Conservation (phyloP, 257 asterid species). For the Nicotiana paniculata region DNA sequence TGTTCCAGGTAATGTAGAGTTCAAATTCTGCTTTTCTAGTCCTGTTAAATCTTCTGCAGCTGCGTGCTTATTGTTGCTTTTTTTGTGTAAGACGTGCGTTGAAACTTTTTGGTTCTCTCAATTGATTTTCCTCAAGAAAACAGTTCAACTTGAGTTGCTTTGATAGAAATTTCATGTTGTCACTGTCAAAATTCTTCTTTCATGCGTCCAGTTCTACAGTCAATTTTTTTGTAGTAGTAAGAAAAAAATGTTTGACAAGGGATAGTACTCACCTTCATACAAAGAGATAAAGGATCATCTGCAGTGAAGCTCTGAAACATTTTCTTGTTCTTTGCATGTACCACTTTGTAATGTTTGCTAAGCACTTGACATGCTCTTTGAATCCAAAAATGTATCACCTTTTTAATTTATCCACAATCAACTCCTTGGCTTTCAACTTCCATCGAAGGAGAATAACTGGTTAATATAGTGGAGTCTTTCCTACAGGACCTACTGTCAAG, state of each 20-base stretch:
- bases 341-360: not conserved
- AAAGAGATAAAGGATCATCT: not conserved
- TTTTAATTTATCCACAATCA: not conserved
- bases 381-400: not conserved
- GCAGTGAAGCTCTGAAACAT: not conserved
- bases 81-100: too few species aligned
- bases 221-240: not conserved
- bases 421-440: not conserved
- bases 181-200: too few species aligned
- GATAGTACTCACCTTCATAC: not conserved
- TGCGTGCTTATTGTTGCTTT: too few species aligned
- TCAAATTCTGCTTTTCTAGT: not conserved
- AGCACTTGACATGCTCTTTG: not conserved
- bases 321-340: not conserved
- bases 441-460: not conserved
- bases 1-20: not conserved
- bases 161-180: too few species aligned
- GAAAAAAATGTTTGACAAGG: not conserved
- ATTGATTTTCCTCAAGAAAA: too few species aligned
- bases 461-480: not conserved
- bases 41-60: too few species aligned
- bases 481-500: not conserved
- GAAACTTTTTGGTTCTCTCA: too few species aligned
- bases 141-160: too few species aligned
- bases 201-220: too few species aligned